Base-by-base conservation (phyloP, 352 stramenopile species). In the Pilasporangium apinafurcum region DNA sequence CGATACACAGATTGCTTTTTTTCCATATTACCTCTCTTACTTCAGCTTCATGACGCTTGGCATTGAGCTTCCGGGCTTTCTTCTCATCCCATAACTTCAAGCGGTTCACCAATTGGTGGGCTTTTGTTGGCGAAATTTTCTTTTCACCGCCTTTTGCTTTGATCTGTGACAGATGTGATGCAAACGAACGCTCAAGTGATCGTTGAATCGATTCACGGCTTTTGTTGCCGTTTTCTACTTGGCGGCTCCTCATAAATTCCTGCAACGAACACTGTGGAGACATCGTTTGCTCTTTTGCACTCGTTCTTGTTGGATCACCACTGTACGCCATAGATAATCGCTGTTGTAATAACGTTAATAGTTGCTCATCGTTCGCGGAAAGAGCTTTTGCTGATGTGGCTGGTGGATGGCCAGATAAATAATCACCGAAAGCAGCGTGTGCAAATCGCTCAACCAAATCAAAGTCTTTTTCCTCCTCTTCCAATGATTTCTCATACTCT, bases 31-130 rank as follows among this genome's bases (percentile, higher is more conserved):
- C 31, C 32, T 50, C 43, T 14, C 26, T 52, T 31, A 47, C 54
- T 44, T 70, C 59, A 8, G 52, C 54, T 29, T 70, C 60, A 50
- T 65, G 46, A 26, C 64, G 47, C 26, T 63, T 68, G 2, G 47
- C 49, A 18, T 39, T 56, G 9, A 71, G 50, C 38, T 42, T 56
- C 3, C 51, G 60, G 3, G 36, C 42, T 13, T 62, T 62, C 35
- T 67, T 62, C 50, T 71, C 57, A 18, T 73, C 65, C 14, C 63
- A 59, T 1, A 67, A 41, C 4, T 59, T 61, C 22, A 77, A 77
- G 10, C 62, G 59, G n/a, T 41, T 44, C 4, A 48, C 60, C 61
- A 77, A 70, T 9, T 68, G 56, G 1, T 27, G 37, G 3, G 73
- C 30, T 38, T 50, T 53, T 12, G 63, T 28, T 0, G 65, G 55